Base-by-base conservation (phyloP, 139 green algal genomes). In the Chlamydomonas sp. region DNA sequence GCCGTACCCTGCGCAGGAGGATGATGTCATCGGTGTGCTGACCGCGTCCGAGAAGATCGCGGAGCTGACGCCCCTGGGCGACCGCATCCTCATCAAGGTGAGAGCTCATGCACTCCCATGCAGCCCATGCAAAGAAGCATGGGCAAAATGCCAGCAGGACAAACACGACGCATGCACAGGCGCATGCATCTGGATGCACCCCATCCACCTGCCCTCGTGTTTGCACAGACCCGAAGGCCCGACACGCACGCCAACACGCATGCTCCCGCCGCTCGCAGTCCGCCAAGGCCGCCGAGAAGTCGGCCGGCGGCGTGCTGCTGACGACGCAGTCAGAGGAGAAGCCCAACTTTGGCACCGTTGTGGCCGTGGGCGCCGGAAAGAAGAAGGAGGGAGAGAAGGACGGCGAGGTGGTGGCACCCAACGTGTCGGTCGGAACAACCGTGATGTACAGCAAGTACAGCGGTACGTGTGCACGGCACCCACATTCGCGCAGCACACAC, bases 361-460 rank as follows among this genome's bases (percentile, higher is more conserved):
- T 96, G 20, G 87, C 88, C 5, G 90, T 94, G 16, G 91, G 91
- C 59, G 79, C 83, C 57, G 90, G 90, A 30, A 79, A 76, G 49
- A 84, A 86, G 76, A 76, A 76, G 68, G n/a, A n/a, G n/a, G n/a
- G 65, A 28, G 82, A 87, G 43, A 85, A 90, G 35, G 86, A 79
- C 37, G 79, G 88, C 33, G 22, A 68, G 39, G 48, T 78, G 34
- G 72, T 83, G 1, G 79, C 76, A 74, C 74, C 81, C 31, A 86
- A 84, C 62, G 73, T 95, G 30, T 57, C 67, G 1, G 84, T 86
- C 22, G 90, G 91, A 33, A 77, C 79, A 72, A 92, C 80, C 28
- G 90, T 97, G 29, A 83, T 97, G 65, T 97, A 97, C 83, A 79
- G 59, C 60, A 92, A 92, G 73, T 96, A 90, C 84, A 87, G 78